Conservation (phyloP, 2,329 filamentous ascomycete genomes). For the Cladobotryum protrusum region DNA sequence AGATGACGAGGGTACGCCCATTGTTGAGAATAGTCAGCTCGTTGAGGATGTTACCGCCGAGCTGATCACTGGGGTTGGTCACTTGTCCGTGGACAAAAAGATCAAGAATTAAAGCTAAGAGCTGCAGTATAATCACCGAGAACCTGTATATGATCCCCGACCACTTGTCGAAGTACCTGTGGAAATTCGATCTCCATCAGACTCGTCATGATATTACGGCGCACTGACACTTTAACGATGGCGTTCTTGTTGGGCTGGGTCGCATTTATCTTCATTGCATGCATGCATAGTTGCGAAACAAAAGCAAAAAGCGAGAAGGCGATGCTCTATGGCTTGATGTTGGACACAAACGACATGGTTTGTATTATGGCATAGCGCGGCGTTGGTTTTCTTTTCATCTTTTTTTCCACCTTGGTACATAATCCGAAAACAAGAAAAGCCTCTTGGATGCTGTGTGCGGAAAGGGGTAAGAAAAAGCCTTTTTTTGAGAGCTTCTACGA, state of each 20-base stretch:
- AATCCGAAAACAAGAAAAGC: not conserved
- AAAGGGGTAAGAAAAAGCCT: not conserved
- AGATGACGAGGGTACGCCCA: slow-evolving; percentile 12
- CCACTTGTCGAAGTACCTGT: slow-evolving; percentile 19
- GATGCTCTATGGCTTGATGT: not conserved
- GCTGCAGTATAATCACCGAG: slow-evolving; percentile 13
- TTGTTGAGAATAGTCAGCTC: slow-evolving; percentile 16
- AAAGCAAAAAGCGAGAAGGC: not conserved
- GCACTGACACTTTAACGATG: too few species aligned
- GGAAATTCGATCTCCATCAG: slow-evolving; percentile 20
- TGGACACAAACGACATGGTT: not conserved
- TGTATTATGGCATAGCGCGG: slow-evolving; percentile 27
- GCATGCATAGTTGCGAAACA: not conserved
- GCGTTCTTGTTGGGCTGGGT: not conserved
- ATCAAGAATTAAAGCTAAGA: slow-evolving; percentile 26
- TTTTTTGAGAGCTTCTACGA: not conserved
- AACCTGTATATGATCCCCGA: slow-evolving; percentile 8
- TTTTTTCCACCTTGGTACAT: not conserved
- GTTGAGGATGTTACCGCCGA: slow-evolving; percentile 48
- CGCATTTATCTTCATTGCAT: not conserved
- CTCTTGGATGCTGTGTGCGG: not conserved
- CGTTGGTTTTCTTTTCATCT: slow-evolving; percentile 17
- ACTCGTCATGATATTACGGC: not conserved
- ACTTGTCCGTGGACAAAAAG: slow-evolving; percentile 42
- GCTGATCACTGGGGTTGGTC: slow-evolving; percentile 53